phyloP scores from a whole-genome alignment of 1,139 yeast species.

The Saccharomyces hybrid region DNA sequence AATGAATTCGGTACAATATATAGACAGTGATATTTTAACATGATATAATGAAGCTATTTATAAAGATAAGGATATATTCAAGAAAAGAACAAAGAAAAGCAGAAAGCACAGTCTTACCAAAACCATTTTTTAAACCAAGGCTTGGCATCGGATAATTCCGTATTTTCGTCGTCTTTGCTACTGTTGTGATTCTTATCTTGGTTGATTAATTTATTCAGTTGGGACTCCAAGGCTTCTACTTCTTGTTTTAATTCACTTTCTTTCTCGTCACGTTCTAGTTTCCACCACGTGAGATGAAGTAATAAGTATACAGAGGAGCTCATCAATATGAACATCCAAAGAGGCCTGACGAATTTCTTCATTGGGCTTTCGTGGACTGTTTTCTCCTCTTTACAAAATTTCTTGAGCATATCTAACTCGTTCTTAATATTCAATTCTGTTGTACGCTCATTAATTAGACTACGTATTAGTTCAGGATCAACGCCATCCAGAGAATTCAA shows the following conservation, averaged over 20 bases:
- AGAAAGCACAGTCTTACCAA: neutral
- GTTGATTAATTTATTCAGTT: constrained; percentile 11
- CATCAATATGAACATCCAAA: constrained; percentile 27
- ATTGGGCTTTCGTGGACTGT: constrained; percentile 16
- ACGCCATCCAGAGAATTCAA: constrained; percentile 26
- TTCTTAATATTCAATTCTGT: constrained; percentile 24
- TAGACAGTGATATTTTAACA: too few species aligned
- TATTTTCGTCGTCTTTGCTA: constrained; percentile 3
- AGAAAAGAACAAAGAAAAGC: neutral
- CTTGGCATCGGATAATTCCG: neutral
- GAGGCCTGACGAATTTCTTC: constrained; percentile 21
- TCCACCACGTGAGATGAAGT: constrained; percentile 32
- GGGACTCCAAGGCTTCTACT: constrained; percentile 15
- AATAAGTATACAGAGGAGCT: constrained; percentile 28
- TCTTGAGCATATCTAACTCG: constrained; percentile 25
- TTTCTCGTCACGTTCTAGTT: constrained; percentile 27
- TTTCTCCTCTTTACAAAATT: constrained; percentile 19
- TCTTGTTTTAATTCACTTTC: constrained; percentile 19
- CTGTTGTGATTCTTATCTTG: constrained; percentile 1
- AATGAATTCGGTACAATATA: too few species aligned
- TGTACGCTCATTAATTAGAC: constrained; percentile 26
- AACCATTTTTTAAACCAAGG: constrained; percentile 20
- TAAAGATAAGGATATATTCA: neutral
- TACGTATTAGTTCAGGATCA: constrained; percentile 27
- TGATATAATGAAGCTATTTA: neutral